These are phyloP conservation scores for Colletotrichum acutatum DNA, from an alignment of 2,329 filamentous ascomycete genomes.

Conservation along the genomic window DNA sequence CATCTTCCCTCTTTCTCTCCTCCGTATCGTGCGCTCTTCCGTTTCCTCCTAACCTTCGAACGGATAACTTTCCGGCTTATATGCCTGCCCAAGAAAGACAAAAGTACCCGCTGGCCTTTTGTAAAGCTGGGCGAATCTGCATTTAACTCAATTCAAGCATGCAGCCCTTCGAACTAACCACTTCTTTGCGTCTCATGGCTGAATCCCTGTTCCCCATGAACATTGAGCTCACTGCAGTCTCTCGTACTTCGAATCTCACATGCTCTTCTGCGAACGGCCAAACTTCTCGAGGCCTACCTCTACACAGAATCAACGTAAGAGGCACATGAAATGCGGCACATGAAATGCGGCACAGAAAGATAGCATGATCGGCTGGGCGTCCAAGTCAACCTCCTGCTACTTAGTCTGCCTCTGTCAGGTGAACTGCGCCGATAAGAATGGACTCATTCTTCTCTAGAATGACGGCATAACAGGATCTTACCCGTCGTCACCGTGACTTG, in stretches of 20 bases:
- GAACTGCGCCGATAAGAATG: neutral
- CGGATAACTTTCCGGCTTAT: too few relatives aligned
- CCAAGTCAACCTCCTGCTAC: too few relatives aligned
- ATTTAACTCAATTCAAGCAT: neutral
- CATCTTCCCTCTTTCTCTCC: neutral
- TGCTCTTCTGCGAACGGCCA: neutral
- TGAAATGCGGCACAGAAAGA: neutral
- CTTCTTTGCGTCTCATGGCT: neutral
- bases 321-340: neutral
- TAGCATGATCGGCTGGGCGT: neutral
- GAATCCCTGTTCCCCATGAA: neutral
- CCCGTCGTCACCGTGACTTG: neutral
- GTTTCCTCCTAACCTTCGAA: too few relatives aligned
- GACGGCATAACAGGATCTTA: neutral
- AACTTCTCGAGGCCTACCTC: neutral
- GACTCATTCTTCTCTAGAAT: neutral
- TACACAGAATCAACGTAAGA: neutral
- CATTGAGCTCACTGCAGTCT: neutral
- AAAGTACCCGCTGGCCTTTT: conserved; percentile 11
- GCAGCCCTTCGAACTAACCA: neutral
- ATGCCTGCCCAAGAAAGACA: neutral
- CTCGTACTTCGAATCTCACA: neutral
- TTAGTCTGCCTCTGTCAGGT: neutral
- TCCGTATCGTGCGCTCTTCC: neutral
- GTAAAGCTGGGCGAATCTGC: conserved; percentile 13